These are phyloP conservation scores for Tolypocladium amazonense DNA, from an alignment of 2,329 filamentous ascomycete species.

Conservation along the genomic window DNA sequence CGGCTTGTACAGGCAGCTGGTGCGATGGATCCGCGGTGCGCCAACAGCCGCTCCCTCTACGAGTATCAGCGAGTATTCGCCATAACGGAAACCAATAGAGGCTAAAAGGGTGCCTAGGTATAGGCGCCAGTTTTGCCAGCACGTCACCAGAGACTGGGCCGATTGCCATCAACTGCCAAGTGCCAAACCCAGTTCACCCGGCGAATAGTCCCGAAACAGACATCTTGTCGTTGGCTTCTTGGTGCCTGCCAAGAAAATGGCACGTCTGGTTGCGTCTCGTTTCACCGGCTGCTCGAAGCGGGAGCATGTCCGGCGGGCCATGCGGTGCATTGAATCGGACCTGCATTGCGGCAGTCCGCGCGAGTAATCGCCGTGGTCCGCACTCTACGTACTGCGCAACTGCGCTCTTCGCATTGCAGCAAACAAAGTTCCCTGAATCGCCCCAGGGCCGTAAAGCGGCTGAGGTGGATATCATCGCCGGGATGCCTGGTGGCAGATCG, in stretches of 20 bases:
- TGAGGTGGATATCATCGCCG: background rate
- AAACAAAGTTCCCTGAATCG: background rate
- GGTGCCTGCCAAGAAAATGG: background rate
- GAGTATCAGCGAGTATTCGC: background rate
- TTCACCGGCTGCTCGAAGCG: background rate
- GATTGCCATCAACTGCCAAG: background rate
- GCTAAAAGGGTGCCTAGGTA: background rate
- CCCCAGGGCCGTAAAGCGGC: background rate
- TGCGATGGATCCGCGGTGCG: background rate
- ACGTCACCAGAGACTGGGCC: background rate
- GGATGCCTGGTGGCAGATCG: background rate
- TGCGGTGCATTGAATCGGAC: background rate
- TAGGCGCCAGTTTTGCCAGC: background rate
- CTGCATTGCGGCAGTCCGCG: background rate
- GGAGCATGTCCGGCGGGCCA: background rate
- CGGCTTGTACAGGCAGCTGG: background rate
- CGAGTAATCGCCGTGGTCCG: background rate
- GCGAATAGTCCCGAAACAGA: background rate
- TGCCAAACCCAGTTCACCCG: background rate
- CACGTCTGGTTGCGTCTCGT: background rate
- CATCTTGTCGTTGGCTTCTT: background rate
- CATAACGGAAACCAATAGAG: background rate
- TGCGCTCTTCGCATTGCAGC: background rate
- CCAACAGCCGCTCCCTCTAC: background rate
- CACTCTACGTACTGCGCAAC: too few relatives aligned